Conservation (phyloP, 805 yeast genomes). For the Cyberlindnera saturnus region DNA sequence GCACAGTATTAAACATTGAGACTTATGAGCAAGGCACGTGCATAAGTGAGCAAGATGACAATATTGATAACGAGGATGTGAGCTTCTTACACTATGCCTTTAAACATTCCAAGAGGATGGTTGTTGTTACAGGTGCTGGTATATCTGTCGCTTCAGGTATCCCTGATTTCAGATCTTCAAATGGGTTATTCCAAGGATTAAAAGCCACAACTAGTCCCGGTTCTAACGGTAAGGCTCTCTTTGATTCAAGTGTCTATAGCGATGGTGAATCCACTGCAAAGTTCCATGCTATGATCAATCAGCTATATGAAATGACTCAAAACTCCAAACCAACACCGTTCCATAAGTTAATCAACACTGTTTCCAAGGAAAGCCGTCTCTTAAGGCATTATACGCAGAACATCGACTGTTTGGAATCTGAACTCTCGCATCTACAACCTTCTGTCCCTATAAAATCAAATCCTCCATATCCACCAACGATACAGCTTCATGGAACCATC, state of each 20-base stretch:
- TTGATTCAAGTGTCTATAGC: conserved; percentile 74
- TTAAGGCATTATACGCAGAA: conserved; percentile 81
- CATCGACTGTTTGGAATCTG: conserved; percentile 73
- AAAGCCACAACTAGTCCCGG: conserved; percentile 32
- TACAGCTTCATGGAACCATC: conserved; percentile 84
- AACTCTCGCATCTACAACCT: conserved; percentile 44
- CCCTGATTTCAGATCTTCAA: conserved; percentile 78
- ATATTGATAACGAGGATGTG: conserved; percentile 34
- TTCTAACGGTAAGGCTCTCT: conserved; percentile 57
- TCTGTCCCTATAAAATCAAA: conserved; percentile 40
- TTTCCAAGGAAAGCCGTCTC: conserved; percentile 59
- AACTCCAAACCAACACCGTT: conserved; percentile 67
- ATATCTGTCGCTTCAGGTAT: conserved; percentile 87
- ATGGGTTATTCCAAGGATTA: conserved; percentile 64
- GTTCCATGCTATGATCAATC: conserved; percentile 71
- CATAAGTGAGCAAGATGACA: conserved; percentile 27
- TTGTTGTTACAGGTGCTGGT: conserved; percentile 85
- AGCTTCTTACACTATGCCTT: conserved; percentile 48
- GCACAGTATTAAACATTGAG: conserved; percentile 36
- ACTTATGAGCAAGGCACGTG: conserved; percentile 20
- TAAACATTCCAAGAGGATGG: conserved; percentile 47
- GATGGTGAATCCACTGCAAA: conserved; percentile 50
- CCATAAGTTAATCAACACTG: conserved; percentile 54
- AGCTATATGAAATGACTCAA: conserved; percentile 48
- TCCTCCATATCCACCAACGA: conserved; percentile 46